A percentile compares a stretch with the other conserved stretches of the same genome.
Evolutionary conservation across 768 basidiomycete species (phyloP).

Genomic region (Asterophora lycoperdoides): DNA sequence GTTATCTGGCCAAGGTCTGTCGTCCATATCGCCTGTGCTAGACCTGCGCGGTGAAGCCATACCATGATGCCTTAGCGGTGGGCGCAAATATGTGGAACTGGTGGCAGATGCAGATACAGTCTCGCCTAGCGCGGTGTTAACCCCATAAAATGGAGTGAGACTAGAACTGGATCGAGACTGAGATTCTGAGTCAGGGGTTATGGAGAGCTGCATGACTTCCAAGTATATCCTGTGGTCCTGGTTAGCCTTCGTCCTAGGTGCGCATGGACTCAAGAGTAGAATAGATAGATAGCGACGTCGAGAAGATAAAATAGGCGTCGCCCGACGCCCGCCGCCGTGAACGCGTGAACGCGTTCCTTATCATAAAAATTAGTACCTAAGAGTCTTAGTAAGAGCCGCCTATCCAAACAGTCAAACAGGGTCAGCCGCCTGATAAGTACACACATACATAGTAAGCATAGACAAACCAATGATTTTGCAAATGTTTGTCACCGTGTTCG

Average conservation of each 20-base stretch:
- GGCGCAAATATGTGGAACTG: neutral
- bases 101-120: neutral
- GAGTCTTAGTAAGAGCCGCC: too few species aligned
- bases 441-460: too few species aligned
- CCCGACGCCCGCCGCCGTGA: too few species aligned
- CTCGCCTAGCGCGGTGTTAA: neutral
- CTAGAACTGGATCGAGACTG: neutral
- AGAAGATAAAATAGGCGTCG: neutral
- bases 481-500: too few species aligned
- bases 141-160: slow-evolving; percentile 1
- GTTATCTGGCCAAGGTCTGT: neutral
- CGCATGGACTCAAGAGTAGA: neutral
- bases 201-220: neutral
- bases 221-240: neutral
- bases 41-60: neutral
- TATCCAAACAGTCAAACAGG: too few species aligned
- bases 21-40: neutral
- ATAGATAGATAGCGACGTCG: neutral
- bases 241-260: slow-evolving; percentile 3
- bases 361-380: too few species aligned
- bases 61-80: neutral
- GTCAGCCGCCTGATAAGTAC: too few species aligned
- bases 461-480: too few species aligned
- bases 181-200: neutral
- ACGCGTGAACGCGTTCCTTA: too few species aligned